Evolutionary conservation across 768 basidiomycete species (phyloP).

Genomic region (Kwoniella heveanensis): DNA sequence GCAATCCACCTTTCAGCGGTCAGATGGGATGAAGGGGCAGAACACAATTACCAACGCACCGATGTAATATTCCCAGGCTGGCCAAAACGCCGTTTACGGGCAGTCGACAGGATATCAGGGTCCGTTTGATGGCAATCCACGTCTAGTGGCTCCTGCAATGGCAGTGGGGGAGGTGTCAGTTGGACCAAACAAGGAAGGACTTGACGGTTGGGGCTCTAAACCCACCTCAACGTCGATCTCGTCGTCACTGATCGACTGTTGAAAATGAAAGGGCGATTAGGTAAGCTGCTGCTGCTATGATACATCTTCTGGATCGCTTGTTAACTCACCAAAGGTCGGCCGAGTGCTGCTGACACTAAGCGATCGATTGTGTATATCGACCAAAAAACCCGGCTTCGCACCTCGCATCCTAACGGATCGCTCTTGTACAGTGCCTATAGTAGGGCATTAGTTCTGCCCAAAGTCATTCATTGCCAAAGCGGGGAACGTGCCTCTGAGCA

Average conservation of each 20-base stretch:
- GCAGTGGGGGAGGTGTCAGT: neutral
- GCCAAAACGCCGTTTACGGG: neutral
- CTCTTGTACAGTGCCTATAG: neutral
- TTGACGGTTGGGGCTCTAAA: no score
- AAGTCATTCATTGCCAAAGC: no score
- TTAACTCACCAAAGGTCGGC: neutral
- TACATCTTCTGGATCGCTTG: no score
- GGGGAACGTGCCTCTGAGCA: neutral
- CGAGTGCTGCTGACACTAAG: neutral
- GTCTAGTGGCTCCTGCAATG: neutral
- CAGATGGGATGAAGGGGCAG: no score
- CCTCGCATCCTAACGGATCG: neutral
- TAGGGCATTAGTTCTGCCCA: no score
- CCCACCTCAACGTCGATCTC: conserved; percentile 1
- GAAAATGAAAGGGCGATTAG: no score
- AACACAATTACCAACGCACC: no score
- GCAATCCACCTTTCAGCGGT: no score
- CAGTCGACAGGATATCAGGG: neutral
- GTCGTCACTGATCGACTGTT: neutral
- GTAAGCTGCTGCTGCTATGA: no score
- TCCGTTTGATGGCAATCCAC: neutral
- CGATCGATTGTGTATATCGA: neutral
- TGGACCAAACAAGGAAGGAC: no score
- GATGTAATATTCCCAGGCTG: neutral
- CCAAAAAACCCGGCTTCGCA: neutral